A percentile compares a stretch with the other conserved stretches of the same genome.
phyloP scores from a whole-genome alignment of 371 early-diverging fungal genomes.

The Zopfochytrium polystomum region DNA sequence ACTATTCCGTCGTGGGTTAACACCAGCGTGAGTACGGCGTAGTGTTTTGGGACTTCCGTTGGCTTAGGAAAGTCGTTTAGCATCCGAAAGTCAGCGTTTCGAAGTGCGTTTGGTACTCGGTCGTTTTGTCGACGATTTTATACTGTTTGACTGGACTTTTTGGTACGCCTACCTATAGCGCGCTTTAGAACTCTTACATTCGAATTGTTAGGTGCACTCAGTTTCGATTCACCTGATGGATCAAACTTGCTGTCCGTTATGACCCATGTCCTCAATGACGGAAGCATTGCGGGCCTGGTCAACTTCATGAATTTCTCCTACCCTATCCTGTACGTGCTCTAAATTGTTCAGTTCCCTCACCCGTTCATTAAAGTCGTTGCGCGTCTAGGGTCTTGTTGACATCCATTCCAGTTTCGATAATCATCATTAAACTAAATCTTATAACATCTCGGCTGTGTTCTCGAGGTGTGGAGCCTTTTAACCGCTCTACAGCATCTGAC shows the following conservation, averaged over 20 bases:
- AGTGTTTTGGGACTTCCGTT: neutral
- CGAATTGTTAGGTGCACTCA: slow-evolving; percentile 23
- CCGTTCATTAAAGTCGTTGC: no score
- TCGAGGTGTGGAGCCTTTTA: slow-evolving; percentile 18
- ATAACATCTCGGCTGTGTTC: slow-evolving; percentile 37
- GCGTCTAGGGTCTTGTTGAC: slow-evolving; percentile 29
- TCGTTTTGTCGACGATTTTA: slow-evolving; percentile 18
- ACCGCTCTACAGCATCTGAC: neutral
- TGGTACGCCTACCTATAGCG: slow-evolving; percentile 14
- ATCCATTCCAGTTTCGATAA: slow-evolving; percentile 43
- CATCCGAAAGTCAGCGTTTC: slow-evolving; percentile 27
- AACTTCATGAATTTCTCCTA: slow-evolving; percentile 34
- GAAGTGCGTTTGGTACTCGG: slow-evolving; percentile 36
- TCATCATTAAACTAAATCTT: slow-evolving; percentile 41
- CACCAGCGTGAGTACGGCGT: slow-evolving; percentile 30
- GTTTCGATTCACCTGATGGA: slow-evolving; percentile 25
- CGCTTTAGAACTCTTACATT: neutral
- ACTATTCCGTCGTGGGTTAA: slow-evolving; percentile 53
- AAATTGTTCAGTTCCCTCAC: no score
- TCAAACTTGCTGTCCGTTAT: slow-evolving; percentile 24
- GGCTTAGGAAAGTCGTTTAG: slow-evolving; percentile 1
- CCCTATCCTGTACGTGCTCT: slow-evolving; percentile 33
- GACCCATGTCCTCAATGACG: slow-evolving; percentile 2
- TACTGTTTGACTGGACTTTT: slow-evolving; percentile 38
- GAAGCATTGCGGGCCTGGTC: slow-evolving; percentile 12